phyloP scores from a whole-genome alignment of 2,329 filamentous ascomycete species.

The Fusarium mangiferae region DNA sequence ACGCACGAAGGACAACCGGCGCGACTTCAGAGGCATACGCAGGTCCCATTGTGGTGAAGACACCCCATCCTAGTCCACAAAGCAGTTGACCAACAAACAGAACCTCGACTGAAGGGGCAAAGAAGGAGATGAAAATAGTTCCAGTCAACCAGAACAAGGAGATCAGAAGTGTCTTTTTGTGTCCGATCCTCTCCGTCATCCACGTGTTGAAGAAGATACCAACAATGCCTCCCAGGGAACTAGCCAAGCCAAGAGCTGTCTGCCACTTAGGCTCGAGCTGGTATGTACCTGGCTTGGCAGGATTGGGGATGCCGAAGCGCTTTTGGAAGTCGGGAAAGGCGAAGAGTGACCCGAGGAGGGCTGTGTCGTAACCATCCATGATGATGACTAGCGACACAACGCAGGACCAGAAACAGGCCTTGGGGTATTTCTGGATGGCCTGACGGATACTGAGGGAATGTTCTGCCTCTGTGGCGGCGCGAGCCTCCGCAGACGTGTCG shows the following conservation, averaged over 20 bases:
- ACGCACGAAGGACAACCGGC: slow-evolving; percentile 53
- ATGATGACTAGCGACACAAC: slow-evolving; percentile 47
- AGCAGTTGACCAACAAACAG: slow-evolving; percentile 59
- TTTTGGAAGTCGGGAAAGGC: slow-evolving; percentile 37
- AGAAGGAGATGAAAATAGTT: slow-evolving; percentile 48
- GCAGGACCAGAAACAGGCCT: slow-evolving; percentile 47
- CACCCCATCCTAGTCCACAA: slow-evolving; percentile 54
- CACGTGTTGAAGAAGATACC: slow-evolving; percentile 33
- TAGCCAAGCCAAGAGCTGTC: not conserved
- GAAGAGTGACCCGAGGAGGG: slow-evolving; percentile 44
- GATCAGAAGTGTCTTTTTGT: slow-evolving; percentile 61
- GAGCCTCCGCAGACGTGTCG: not conserved
- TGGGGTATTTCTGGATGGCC: not conserved
- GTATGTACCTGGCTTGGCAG: not conserved
- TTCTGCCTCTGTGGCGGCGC: not conserved
- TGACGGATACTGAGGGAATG: not conserved
- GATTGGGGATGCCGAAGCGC: not conserved
- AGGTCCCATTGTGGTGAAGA: slow-evolving; percentile 55
- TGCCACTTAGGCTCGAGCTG: slow-evolving; percentile 13
- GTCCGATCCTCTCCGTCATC: slow-evolving; percentile 26
- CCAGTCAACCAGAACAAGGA: slow-evolving; percentile 50
- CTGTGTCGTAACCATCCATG: slow-evolving; percentile 51
- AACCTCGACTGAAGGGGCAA: slow-evolving; percentile 49
- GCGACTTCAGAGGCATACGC: slow-evolving; percentile 58
- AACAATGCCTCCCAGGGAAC: slow-evolving; percentile 24